Evolutionary conservation across 2,329 filamentous ascomycete species (phyloP).

Genomic region (Fusarium newnesense): DNA sequence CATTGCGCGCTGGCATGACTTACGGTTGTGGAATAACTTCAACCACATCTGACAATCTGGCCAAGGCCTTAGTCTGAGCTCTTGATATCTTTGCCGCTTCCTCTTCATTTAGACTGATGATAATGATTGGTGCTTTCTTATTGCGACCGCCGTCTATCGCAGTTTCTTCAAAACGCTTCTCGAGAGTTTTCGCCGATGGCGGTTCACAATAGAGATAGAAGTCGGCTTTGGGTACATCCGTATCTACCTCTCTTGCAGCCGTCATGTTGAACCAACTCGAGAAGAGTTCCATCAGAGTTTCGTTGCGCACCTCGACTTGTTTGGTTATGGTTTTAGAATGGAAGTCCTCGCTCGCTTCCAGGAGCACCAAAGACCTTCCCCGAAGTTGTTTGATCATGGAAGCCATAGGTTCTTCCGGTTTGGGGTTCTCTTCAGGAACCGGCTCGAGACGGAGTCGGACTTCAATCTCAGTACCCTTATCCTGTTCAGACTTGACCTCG

Average conservation of each 20-base stretch:
- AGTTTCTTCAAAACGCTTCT: slow-evolving; percentile 27
- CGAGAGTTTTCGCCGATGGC: slow-evolving; percentile 27
- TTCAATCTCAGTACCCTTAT: slow-evolving; percentile 65
- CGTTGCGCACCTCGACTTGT: slow-evolving; percentile 41
- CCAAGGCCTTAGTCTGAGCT: slow-evolving; percentile 33
- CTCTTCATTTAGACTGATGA: slow-evolving; percentile 46
- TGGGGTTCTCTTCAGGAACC: neutral
- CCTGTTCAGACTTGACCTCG: slow-evolving; percentile 63
- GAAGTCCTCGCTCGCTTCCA: slow-evolving; percentile 20
- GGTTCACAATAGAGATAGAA: slow-evolving; percentile 45
- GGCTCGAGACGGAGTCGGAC: slow-evolving; percentile 56
- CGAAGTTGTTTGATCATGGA: slow-evolving; percentile 20
- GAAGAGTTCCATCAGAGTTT: slow-evolving; percentile 45
- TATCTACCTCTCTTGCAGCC: slow-evolving; percentile 31
- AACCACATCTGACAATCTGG: slow-evolving; percentile 41
- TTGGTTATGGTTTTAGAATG: slow-evolving; percentile 7
- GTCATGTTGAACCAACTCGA: slow-evolving; percentile 50
- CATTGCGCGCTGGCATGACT: neutral
- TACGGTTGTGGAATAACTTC: slow-evolving; percentile 49
- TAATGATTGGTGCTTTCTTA: slow-evolving; percentile 40
- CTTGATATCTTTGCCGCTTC: slow-evolving; percentile 43
- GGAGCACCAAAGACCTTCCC: slow-evolving; percentile 31
- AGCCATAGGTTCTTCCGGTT: slow-evolving; percentile 27
- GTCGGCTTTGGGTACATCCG: slow-evolving; percentile 22
- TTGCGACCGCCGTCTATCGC: neutral